Evolutionary conservation across 306 rosid genomes (phyloP).

Genomic region (Quercus robur): DNA sequence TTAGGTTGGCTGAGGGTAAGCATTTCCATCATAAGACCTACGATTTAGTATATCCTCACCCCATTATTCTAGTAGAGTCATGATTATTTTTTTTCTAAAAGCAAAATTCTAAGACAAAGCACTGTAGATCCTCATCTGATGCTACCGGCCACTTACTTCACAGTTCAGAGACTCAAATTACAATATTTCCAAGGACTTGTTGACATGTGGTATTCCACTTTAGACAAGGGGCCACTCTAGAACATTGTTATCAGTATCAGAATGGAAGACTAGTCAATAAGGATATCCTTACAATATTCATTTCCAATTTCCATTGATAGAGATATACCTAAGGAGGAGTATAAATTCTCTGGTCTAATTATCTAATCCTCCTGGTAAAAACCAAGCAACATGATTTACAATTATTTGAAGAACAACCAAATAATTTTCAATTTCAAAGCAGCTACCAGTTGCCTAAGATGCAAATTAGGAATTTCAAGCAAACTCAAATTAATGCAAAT

Average conservation of each 20-base stretch:
- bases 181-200: background rate
- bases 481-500: too few species aligned
- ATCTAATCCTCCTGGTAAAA: background rate
- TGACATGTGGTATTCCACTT: background rate
- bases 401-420: too few species aligned
- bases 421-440: too few species aligned
- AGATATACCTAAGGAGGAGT: background rate
- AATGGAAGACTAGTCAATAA: background rate
- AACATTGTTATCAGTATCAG: background rate
- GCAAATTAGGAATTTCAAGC: too few species aligned
- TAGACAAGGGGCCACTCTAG: background rate
- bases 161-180: background rate
- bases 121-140: background rate
- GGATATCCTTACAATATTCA: background rate
- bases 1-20: background rate
- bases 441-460: too few species aligned
- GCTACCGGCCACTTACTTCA: background rate
- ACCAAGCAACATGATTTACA: too few species aligned
- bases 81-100: background rate
- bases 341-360: background rate
- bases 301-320: background rate
- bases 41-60: background rate
- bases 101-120: background rate
- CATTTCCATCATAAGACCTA: background rate
- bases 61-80: background rate